Percentiles rank a stretch among this genome's conserved stretches.
Evolutionary conservation across 345 rosid species (phyloP).

Genomic region (Citrus australasica): DNA sequence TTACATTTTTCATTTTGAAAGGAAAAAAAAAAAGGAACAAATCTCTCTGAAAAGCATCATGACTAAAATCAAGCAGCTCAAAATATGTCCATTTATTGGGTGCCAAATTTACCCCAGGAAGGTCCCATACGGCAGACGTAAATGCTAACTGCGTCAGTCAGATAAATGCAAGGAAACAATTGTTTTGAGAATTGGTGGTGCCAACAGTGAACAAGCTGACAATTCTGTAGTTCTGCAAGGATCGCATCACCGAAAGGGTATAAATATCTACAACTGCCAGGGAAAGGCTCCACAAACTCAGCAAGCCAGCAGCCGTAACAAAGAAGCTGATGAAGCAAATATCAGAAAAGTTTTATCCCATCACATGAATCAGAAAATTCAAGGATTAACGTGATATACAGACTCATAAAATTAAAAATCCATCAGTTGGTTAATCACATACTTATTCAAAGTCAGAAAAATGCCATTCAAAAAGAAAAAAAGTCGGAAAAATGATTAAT

Average conservation of each 20-base stretch:
- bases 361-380: conserved; percentile 6
- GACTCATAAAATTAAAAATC: neutral
- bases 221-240: conserved; percentile 45
- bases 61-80: neutral
- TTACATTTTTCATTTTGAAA: too few species aligned
- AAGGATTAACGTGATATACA: neutral
- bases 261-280: conserved; percentile 54
- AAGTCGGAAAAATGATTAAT: neutral
- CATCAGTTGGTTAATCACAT: neutral
- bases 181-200: too few species aligned
- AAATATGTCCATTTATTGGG: neutral
- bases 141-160: neutral
- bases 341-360: conserved; percentile 10
- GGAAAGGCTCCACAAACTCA: conserved; percentile 60
- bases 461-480: neutral
- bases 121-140: neutral
- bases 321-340: conserved; percentile 54
- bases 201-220: conserved; percentile 46
- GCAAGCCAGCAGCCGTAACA: conserved; percentile 75
- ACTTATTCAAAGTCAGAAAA: neutral
- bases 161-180: too few species aligned
- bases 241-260: conserved; percentile 46
- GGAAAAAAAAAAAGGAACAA: neutral
- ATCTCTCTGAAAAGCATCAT: neutral
- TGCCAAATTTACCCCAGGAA: neutral